A percentile compares a stretch with the other conserved stretches of the same genome.
Conservation (phyloP, 2,329 filamentous ascomycete genomes). For the Coniochaeta ligniaria region DNA sequence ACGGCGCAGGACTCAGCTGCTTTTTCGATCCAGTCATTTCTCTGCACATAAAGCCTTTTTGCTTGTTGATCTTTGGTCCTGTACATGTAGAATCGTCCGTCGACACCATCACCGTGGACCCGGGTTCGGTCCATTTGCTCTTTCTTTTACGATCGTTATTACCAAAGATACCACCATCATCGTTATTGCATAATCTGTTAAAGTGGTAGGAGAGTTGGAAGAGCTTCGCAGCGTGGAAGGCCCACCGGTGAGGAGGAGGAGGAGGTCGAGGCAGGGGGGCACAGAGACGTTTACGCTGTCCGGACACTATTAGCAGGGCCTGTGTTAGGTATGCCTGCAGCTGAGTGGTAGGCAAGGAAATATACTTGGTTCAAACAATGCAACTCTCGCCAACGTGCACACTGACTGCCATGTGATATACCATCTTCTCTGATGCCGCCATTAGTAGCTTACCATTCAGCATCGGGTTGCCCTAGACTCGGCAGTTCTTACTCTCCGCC, state of each 20-base stretch:
- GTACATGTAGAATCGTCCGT: neutral
- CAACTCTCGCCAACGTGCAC: neutral
- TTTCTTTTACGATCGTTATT: neutral
- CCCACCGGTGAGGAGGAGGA: neutral
- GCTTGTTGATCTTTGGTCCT: neutral
- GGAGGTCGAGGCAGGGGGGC: neutral
- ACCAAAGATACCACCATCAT: neutral
- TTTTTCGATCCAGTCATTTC: neutral
- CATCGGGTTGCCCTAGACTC: neutral
- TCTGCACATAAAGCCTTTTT: conserved; percentile 1
- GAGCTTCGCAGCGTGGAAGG: neutral
- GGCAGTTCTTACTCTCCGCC: neutral
- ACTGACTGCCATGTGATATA: too few species aligned
- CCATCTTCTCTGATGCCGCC: too few species aligned
- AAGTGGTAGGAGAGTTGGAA: neutral
- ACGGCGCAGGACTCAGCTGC: neutral
- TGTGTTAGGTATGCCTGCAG: neutral
- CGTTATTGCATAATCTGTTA: conserved; percentile 1
- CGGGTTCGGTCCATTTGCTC: neutral
- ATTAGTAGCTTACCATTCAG: too few species aligned
- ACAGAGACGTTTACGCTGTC: neutral
- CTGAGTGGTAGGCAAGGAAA: neutral
- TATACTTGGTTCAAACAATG: neutral
- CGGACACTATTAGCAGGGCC: neutral
- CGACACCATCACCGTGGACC: neutral